Conservation (phyloP, 345 rosid species). For the Salix arbutifolia region DNA sequence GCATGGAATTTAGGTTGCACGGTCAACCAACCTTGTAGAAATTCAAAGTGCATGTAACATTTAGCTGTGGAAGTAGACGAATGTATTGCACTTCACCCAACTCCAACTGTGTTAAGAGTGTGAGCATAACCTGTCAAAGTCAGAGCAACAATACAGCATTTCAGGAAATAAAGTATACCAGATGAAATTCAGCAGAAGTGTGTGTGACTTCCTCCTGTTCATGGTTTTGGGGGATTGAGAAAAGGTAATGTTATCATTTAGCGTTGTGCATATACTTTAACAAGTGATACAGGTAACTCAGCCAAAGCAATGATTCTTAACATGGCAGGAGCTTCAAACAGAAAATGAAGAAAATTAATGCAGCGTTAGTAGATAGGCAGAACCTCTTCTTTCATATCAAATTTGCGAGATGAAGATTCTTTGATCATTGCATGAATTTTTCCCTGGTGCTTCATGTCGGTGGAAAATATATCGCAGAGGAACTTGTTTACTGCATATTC, state of each 20-base stretch:
- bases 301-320: background rate
- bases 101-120: constrained; percentile 83
- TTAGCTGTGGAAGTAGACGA: constrained; percentile 65
- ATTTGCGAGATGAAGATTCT: constrained; percentile 71
- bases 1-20: background rate
- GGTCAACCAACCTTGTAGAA: constrained; percentile 71
- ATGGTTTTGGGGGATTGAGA: background rate
- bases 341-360: constrained; percentile 2
- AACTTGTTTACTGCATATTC: constrained; percentile 84
- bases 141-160: constrained; percentile 3
- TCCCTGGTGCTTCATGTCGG: constrained; percentile 39
- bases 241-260: background rate
- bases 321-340: background rate
- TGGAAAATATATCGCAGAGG: constrained; percentile 61
- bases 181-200: background rate
- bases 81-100: constrained; percentile 78
- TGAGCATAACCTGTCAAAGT: constrained; percentile 78
- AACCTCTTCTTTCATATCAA: constrained; percentile 97
- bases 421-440: constrained; percentile 57
- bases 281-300: background rate
- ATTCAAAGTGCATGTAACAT: constrained; percentile 70
- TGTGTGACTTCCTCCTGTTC: background rate
- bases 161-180: background rate
- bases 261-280: background rate
- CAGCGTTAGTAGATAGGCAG: constrained; percentile 10